These are phyloP conservation scores for Coemansia guatemalensis DNA, from an alignment of 192 early-diverging fungal species.

Conservation along the genomic window DNA sequence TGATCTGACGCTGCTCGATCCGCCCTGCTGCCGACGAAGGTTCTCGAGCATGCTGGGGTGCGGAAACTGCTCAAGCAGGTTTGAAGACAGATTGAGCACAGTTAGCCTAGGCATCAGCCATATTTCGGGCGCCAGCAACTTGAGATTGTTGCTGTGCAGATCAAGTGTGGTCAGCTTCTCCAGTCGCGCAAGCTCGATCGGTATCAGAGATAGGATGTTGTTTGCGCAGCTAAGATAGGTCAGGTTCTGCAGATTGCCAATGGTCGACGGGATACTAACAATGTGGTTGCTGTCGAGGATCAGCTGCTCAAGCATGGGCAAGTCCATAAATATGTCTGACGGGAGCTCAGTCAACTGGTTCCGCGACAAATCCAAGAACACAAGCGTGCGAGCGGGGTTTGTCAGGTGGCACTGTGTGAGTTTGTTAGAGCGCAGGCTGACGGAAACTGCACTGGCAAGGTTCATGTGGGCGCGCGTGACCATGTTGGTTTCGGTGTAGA, in stretches of 20 bases:
- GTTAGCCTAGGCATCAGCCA: slow-evolving; percentile 72
- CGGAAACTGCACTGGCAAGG: slow-evolving; percentile 55
- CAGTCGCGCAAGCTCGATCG: slow-evolving; percentile 67
- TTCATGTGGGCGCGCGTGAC: slow-evolving; percentile 63
- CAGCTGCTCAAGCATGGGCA: slow-evolving; percentile 58
- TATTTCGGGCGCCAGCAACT: slow-evolving; percentile 70
- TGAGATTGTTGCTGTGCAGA: slow-evolving; percentile 76
- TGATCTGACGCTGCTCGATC: slow-evolving; percentile 43
- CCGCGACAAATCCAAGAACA: slow-evolving; percentile 59
- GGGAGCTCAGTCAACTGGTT: slow-evolving; percentile 71
- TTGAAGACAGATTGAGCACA: slow-evolving; percentile 77
- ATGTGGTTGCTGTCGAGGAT: slow-evolving; percentile 72
- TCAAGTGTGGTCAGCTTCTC: slow-evolving; percentile 63
- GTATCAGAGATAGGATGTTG: slow-evolving; percentile 68
- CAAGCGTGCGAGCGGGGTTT: slow-evolving; percentile 44
- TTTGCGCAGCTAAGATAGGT: slow-evolving; percentile 61
- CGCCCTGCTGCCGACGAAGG: slow-evolving; percentile 48
- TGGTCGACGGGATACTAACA: slow-evolving; percentile 62
- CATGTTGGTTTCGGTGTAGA: slow-evolving; percentile 73
- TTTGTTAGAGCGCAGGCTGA: slow-evolving; percentile 67
- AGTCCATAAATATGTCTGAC: slow-evolving; percentile 59
- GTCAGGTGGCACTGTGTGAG: slow-evolving; percentile 66
- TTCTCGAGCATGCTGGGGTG: slow-evolving; percentile 62
- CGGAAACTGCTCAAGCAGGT: slow-evolving; percentile 79
- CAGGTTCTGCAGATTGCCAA: slow-evolving; percentile 58